phyloP scores from a whole-genome alignment of 2,329 filamentous ascomycete species.

The Cryoendolithus antarcticus region DNA sequence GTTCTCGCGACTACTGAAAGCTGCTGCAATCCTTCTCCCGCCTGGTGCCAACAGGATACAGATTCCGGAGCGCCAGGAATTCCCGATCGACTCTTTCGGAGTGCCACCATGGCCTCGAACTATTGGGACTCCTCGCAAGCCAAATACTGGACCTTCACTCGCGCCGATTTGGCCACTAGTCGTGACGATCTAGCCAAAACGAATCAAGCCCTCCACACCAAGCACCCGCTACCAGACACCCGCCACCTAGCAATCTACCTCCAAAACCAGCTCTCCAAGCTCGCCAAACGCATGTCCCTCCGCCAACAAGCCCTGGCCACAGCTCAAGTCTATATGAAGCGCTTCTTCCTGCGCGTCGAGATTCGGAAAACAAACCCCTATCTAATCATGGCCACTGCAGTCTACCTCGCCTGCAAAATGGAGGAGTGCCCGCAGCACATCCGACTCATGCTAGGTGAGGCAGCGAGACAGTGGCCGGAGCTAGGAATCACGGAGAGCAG shows the following conservation, averaged over 20 bases:
- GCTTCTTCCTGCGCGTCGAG: slow-evolving; percentile 85
- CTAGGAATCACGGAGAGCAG: slow-evolving; percentile 64
- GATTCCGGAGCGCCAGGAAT: no score
- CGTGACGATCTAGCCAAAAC: slow-evolving; percentile 62
- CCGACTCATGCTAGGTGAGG: slow-evolving; percentile 75
- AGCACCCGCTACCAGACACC: slow-evolving; percentile 70
- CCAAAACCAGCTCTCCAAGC: slow-evolving; percentile 70
- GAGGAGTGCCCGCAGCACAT: slow-evolving; percentile 97
- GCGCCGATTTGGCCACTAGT: slow-evolving; percentile 63
- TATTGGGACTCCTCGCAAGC: slow-evolving; percentile 95
- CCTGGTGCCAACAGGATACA: no score
- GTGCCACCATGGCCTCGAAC: slow-evolving; percentile 65
- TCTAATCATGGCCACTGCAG: slow-evolving; percentile 75
- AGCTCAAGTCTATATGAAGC: slow-evolving; percentile 85
- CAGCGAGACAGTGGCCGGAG: slow-evolving; percentile 73
- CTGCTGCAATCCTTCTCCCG: no score
- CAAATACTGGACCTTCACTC: slow-evolving; percentile 80
- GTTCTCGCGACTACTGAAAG: no score
- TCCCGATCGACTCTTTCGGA: no score
- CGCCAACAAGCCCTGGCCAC: slow-evolving; percentile 90
- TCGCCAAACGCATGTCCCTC: slow-evolving; percentile 71
- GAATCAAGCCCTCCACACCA: slow-evolving; percentile 59
- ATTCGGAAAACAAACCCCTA: slow-evolving; percentile 90
- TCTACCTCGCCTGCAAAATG: slow-evolving; percentile 96
- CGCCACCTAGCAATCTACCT: slow-evolving; percentile 84